Base-by-base conservation (phyloP, 768 basidiomycete species). In the Hygrocybe coccinea region DNA sequence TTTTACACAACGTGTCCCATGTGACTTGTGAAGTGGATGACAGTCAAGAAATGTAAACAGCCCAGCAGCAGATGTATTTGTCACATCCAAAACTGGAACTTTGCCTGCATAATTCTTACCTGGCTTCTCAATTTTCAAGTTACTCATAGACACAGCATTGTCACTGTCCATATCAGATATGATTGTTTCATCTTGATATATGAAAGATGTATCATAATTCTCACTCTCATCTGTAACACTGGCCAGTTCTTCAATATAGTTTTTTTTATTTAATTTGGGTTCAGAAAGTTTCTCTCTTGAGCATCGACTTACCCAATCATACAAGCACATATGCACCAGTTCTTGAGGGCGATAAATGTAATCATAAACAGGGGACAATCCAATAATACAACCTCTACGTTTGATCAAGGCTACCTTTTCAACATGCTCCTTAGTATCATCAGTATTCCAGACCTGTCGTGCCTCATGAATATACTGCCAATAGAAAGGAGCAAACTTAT, bases 51-150 rank as follows among this genome's bases (percentile, higher is more conserved):
- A 15, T 36, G 60, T 34, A 4, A 5, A 10, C 6, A 73, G 2
- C 72, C 38, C 1, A 66, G 65, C 1, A 71, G 46, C 1, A 66
- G 60, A 36, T 46, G 44, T 53, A 65, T 68, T 54, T 71, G 29
- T 29, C 29, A 29, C 29, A 29, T 29, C 29, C 29, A 29, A 29
- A 29, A 29, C 29, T 29, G 29, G 29, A 29, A 29, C 29, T 29
- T 29, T 29, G 29, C 29, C 29, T 29, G 29, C 29, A 29, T 29
- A 29, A 29, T 29, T 29, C 29, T 29, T 29, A 29, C 29, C 29
- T 29, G 29, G 29, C 29, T 29, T 29, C 29, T 29, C 29, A 29
- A 29, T 29, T 29, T 29, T 29, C 29, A 29, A 29, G 29, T 29
- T 29, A 29, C 29, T 29, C 29, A 29, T 29, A 29, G 29, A 29